These are phyloP conservation scores for Apiotrichum veenhuisii DNA, from an alignment of 1,284 basidiomycete species.

Conservation along the genomic window DNA sequence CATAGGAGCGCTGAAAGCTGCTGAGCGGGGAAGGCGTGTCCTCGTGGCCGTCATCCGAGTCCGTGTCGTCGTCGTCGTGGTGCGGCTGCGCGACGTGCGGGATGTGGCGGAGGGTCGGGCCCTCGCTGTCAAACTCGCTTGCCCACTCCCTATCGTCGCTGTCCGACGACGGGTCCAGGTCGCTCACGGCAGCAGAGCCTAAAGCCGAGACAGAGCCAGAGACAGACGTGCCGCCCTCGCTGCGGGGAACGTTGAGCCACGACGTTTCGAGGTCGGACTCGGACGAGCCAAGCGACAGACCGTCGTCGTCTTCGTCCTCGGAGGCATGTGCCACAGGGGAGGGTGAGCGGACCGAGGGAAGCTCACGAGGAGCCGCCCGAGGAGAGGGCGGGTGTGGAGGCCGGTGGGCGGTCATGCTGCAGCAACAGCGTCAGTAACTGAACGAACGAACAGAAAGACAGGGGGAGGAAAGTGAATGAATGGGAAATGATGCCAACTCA, in stretches of 20 bases:
- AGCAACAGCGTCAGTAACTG: neutral
- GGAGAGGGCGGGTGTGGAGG: neutral
- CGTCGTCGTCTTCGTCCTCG: constrained; percentile 12
- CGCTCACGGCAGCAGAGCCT: constrained; percentile 11
- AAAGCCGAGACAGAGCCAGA: constrained; percentile 10
- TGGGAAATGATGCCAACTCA: neutral
- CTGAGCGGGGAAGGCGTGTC: neutral
- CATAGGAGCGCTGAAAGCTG: constrained; percentile 16
- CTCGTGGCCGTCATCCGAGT: neutral
- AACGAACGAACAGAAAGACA: too few relatives aligned
- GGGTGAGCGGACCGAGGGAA: neutral
- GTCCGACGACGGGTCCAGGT: constrained; percentile 6
- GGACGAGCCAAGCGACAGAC: constrained; percentile 9
- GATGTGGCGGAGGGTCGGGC: constrained; percentile 1
- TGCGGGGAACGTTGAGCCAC: constrained; percentile 11
- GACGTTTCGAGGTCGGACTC: constrained; percentile 16
- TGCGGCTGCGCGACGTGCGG: constrained; percentile 3
- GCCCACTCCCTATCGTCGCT: constrained; percentile 11
- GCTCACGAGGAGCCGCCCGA: neutral
- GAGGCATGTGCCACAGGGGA: neutral
- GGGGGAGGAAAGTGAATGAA: neutral
- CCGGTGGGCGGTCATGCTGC: constrained; percentile 3
- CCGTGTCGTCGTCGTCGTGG: neutral
- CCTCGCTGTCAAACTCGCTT: constrained; percentile 8
- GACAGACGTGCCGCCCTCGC: neutral